Evolutionary conservation across 208 protist species (phyloP).

Genomic region (Wallacemonas collosoma): DNA sequence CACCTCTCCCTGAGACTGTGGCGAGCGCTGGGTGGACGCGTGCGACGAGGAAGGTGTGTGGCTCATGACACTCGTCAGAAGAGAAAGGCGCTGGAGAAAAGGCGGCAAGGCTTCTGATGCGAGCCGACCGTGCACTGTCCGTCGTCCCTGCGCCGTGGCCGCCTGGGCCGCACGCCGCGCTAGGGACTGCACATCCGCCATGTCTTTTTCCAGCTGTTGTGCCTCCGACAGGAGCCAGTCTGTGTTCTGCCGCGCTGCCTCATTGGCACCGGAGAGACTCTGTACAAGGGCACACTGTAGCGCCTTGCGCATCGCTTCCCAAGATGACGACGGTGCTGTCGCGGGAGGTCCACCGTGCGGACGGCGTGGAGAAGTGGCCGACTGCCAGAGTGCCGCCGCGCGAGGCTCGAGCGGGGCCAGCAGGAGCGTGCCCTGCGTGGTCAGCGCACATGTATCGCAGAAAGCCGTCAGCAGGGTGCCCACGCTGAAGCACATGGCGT

Average conservation of each 20-base stretch:
- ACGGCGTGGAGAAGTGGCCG: too few relatives aligned
- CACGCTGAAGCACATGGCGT: neutral
- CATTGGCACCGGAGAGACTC: slow-evolving; percentile 27
- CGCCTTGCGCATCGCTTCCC: slow-evolving; percentile 4
- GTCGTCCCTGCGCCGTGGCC: neutral
- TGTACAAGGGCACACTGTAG: slow-evolving; percentile 38
- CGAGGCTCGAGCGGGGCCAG: slow-evolving; percentile 28
- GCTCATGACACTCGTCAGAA: slow-evolving; percentile 43
- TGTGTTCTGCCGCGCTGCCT: slow-evolving; percentile 12
- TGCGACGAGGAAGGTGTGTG: slow-evolving; percentile 16
- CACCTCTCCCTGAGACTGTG: too few relatives aligned
- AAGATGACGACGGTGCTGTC: neutral
- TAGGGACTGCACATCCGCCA: neutral
- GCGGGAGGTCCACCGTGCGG: too few relatives aligned
- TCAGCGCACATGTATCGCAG: neutral
- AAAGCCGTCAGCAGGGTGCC: neutral
- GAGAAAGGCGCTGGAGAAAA: slow-evolving; percentile 41
- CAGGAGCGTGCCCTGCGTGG: slow-evolving; percentile 25
- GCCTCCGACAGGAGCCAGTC: slow-evolving; percentile 21
- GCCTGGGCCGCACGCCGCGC: neutral
- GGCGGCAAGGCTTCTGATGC: slow-evolving; percentile 28
- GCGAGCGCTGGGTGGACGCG: too few relatives aligned
- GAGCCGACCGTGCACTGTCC: slow-evolving; percentile 13
- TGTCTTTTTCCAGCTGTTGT: slow-evolving; percentile 5
- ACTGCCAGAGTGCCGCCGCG: slow-evolving; percentile 12